A percentile compares a stretch with the other conserved stretches of the same genome.
Evolutionary conservation across 768 basidiomycete species (phyloP).

Genomic region (Dacryopinax primogenitus): DNA sequence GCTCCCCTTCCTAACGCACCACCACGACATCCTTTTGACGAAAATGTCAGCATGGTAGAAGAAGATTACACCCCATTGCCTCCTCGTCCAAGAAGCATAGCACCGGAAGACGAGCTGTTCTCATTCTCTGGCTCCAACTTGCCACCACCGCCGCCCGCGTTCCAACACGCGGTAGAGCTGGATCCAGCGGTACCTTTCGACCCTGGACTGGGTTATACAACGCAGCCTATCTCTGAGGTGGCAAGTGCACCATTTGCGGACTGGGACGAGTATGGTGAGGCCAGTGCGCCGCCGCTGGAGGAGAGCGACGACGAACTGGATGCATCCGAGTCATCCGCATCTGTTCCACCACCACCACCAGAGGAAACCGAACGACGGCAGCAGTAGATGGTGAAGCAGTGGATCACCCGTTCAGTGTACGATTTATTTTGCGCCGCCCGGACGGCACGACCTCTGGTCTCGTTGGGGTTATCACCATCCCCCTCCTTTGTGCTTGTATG

Average conservation of each 20-base stretch:
- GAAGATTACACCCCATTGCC: not conserved
- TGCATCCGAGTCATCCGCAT: not conserved
- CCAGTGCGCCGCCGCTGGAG: constrained; percentile 1
- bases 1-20: not conserved
- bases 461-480: too few relatives aligned
- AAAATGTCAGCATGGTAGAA: too few relatives aligned
- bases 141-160: not conserved
- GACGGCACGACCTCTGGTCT: too few relatives aligned
- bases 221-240: not conserved
- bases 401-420: too few relatives aligned
- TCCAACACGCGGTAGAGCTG: not conserved
- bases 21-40: not conserved
- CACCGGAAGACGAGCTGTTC: constrained; percentile 4
- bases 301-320: not conserved
- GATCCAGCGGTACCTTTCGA: not conserved
- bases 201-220: not conserved
- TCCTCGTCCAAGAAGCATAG: not conserved
- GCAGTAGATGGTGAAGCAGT: too few relatives aligned
- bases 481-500: too few relatives aligned
- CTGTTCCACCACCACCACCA: too few relatives aligned
- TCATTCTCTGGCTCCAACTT: not conserved
- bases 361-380: not conserved
- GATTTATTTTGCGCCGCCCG: too few relatives aligned
- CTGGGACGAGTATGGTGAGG: constrained; percentile 2
- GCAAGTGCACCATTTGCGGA: not conserved